A percentile compares a stretch with the other conserved stretches of the same genome.
These are phyloP conservation scores for Cubamyces sp. DNA, from an alignment of 768 basidiomycete genomes.

Conservation along the genomic window DNA sequence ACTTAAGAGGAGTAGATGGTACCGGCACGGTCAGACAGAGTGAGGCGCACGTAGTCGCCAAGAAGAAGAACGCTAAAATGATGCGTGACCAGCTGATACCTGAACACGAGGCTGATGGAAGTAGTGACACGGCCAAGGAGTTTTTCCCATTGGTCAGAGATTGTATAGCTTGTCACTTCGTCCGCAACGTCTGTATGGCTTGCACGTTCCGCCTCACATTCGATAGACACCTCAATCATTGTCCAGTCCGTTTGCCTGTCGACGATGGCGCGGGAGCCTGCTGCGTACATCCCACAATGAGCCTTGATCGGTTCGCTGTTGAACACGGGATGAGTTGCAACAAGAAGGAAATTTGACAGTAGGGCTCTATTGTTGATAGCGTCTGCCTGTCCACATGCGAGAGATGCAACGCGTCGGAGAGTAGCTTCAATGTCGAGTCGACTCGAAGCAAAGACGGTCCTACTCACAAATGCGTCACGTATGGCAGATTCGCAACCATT, in stretches of 20 bases:
- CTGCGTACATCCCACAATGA: neutral
- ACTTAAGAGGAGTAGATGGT: slow-evolving; percentile 3
- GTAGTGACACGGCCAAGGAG: slow-evolving; percentile 2
- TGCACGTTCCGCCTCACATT: slow-evolving; percentile 1
- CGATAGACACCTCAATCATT: slow-evolving; percentile 5
- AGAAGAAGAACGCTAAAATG: slow-evolving; percentile 13
- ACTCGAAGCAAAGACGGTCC: too few species aligned
- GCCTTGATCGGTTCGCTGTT: neutral
- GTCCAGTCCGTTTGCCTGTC: slow-evolving; percentile 4
- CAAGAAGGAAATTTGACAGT: neutral
- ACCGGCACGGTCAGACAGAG: slow-evolving; percentile 2
- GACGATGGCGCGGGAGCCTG: neutral
- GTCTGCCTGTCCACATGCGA: too few species aligned
- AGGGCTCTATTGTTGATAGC: too few species aligned
- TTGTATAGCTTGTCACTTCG: neutral
- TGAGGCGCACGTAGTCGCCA: neutral
- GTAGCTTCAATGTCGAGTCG: too few species aligned
- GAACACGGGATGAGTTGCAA: neutral
- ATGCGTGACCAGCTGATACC: slow-evolving; percentile 1
- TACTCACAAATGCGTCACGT: too few species aligned
- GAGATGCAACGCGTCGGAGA: too few species aligned
- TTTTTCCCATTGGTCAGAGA: neutral
- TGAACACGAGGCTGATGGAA: neutral
- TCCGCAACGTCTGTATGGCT: slow-evolving; percentile 5
- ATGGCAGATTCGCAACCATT: too few species aligned